Evolutionary conservation across 306 rosid species (phyloP).

Genomic region (Gastrolobium bilobum): DNA sequence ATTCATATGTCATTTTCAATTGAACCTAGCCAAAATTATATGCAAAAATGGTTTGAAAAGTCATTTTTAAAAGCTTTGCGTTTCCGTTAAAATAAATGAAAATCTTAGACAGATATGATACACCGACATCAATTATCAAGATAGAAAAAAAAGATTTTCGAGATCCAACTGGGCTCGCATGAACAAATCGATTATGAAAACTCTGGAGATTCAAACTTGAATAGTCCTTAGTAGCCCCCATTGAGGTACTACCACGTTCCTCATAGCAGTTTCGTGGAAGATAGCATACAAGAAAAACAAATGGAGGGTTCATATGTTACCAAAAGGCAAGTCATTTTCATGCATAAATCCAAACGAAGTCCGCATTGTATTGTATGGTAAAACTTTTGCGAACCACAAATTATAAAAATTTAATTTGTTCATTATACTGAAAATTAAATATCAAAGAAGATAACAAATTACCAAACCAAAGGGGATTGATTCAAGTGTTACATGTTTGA

Average conservation of each 20-base stretch:
- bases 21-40: constrained; percentile 2
- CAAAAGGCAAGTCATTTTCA: constrained; percentile 12
- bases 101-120: neutral
- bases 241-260: neutral
- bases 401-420: neutral
- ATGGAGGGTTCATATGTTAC: neutral
- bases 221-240: constrained; percentile 8
- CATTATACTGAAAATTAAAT: neutral
- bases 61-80: constrained; percentile 11
- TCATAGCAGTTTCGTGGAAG: constrained; percentile 41
- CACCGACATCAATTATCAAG: neutral
- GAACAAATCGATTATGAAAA: neutral
- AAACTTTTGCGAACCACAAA: constrained; percentile 22
- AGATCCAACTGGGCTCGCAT: neutral
- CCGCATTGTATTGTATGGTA: neutral
- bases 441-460: neutral
- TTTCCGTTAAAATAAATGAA: neutral
- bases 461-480: neutral
- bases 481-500: too few species aligned
- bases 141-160: neutral
- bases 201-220: neutral
- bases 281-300: neutral
- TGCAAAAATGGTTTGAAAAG: neutral
- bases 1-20: neutral
- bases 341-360: constrained; percentile 26